Evolutionary conservation across 768 basidiomycete genomes (phyloP).

Genomic region (Amanita brunnescens): DNA sequence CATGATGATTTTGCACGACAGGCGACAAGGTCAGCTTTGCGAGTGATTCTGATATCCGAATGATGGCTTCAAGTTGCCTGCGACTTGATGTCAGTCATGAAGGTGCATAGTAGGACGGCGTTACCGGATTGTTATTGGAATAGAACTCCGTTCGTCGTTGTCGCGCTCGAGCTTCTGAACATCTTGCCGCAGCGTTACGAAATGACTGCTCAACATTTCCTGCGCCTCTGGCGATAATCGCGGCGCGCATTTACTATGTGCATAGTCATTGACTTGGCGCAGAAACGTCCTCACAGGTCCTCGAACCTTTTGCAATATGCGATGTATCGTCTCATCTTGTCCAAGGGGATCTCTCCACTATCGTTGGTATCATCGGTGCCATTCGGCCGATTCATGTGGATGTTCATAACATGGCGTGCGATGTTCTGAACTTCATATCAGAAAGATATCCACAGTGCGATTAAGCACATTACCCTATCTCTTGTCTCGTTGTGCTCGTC

Average conservation of each 20-base stretch:
- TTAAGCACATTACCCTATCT: constrained; percentile 58
- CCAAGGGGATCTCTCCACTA: constrained; percentile 86
- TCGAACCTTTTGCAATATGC: constrained; percentile 89
- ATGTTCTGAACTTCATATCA: constrained; percentile 52
- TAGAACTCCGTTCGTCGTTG: constrained; percentile 95
- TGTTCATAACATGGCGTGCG: constrained; percentile 96
- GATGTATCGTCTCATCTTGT: constrained; percentile 98
- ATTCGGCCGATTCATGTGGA: constrained; percentile 92
- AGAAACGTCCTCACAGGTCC: not conserved
- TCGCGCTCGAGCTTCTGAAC: constrained; percentile 94
- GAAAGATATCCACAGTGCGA: constrained; percentile 1
- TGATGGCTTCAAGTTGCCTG: constrained; percentile 95
- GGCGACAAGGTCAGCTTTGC: constrained; percentile 90
- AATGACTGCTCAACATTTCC: constrained; percentile 94
- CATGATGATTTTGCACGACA: constrained; percentile 84
- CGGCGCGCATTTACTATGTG: constrained; percentile 85
- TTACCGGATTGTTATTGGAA: constrained; percentile 95
- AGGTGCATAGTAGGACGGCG: constrained; percentile 17
- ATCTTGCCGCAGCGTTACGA: constrained; percentile 86
- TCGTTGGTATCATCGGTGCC: constrained; percentile 55
- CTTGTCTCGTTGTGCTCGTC: constrained; percentile 95
- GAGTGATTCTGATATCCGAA: constrained; percentile 95
- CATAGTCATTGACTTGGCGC: not conserved
- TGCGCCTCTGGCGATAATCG: constrained; percentile 89
- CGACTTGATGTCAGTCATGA: not conserved